Percentiles rank a stretch among this genome's conserved stretches.
These are phyloP conservation scores for Gaertneriomyces semiglobifer DNA, from an alignment of 192 early-diverging fungal species.

Conservation along the genomic window DNA sequence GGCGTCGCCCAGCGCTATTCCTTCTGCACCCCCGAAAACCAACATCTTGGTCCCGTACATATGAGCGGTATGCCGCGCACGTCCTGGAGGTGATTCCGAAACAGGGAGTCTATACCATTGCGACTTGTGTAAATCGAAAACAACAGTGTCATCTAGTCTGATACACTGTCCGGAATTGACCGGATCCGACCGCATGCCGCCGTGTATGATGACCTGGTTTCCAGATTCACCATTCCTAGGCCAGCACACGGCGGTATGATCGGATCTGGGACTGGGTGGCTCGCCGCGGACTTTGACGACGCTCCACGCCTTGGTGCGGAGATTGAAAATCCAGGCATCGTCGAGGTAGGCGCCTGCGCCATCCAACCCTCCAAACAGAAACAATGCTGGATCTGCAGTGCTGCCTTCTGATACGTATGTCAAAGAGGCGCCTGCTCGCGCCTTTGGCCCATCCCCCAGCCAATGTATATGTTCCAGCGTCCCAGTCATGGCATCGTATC, in stretches of 20 bases:
- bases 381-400: neutral
- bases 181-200: constrained; percentile 14
- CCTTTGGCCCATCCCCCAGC: neutral
- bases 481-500: neutral
- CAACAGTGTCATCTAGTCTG: constrained; percentile 9
- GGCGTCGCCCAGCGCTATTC: neutral
- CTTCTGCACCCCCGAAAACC: constrained; percentile 21
- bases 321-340: constrained; percentile 22
- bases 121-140: constrained; percentile 21
- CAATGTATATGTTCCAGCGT: neutral
- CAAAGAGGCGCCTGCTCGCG: constrained; percentile 15
- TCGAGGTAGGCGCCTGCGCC: neutral
- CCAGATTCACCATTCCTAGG: neutral
- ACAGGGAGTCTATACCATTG: neutral
- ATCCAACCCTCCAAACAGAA: constrained; percentile 6
- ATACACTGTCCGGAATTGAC: neutral
- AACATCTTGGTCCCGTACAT: constrained; percentile 16
- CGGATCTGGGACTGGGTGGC: constrained; percentile 9
- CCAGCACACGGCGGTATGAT: constrained; percentile 25
- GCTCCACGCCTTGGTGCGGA: neutral
- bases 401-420: constrained; percentile 11
- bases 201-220: constrained; percentile 13
- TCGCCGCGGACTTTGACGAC: neutral
- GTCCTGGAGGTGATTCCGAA: constrained; percentile 10
- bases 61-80: constrained; percentile 13